Evolutionary conservation across 768 basidiomycete species (phyloP), one percentile per base, ranked within the genome.

Genomic region (Macrolepiota albuminosa): DNA sequence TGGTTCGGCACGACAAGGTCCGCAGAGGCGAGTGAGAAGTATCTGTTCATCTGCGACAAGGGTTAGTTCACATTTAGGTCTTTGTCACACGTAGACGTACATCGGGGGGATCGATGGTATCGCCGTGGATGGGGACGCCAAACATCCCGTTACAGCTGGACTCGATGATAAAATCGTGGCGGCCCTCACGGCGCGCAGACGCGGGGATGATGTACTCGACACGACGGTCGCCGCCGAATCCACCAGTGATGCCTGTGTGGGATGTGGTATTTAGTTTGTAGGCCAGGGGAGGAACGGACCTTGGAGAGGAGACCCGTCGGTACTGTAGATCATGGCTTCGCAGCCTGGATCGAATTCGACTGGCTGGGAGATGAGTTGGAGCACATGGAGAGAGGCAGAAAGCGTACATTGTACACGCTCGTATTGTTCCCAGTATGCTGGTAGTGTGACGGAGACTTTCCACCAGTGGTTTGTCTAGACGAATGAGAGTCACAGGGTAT

Each of bases 341-440:
- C 93, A 96, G 42, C 88, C 89, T 11, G 93, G 93, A 73, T 99
- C 97, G 67, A 98, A 98, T 72, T 99, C 97, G 68, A 99, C 91
- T 95, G 59, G 2, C 6, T 6, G 11, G 4, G 26, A 8, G 55
- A 52, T 48, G 18, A 46, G 43, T 42, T 29, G 11, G 16, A 33
- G 7, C 34, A 42, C 48, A 39, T 47, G 45, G 18, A 21, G 52
- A 7, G 14, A 36, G 18, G 6, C 36, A 24, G 2, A 21, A 21
- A 11, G 73, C 87, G 8, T 64, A 91, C 92, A 86, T 71, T 95
- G 93, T 24, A 96, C 86, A 14, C 90, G 85, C 64, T 95, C 92
- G 67, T 98, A 95, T 58, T 91, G 81, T 64, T 77, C 75, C 81
- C 89, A 95, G 54, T 87, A 84, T 13, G 78, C 70, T 0, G 96